A percentile compares a stretch with the other conserved stretches of the same genome.
Evolutionary conservation across 2,329 filamentous ascomycete species (phyloP).

Genomic region (Cyphellophora attinorum): DNA sequence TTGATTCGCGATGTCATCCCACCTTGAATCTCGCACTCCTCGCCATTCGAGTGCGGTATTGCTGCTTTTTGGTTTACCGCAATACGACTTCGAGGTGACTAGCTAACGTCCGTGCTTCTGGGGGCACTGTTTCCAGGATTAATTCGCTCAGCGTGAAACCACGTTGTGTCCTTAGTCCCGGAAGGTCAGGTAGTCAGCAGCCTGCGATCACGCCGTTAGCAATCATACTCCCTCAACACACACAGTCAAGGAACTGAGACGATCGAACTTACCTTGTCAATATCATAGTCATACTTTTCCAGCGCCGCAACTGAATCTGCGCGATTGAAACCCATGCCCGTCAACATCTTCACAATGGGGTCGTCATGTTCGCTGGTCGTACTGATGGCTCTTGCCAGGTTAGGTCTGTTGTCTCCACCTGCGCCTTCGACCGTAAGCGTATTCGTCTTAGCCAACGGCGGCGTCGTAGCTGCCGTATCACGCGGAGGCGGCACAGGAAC

Average conservation of each 20-base stretch:
- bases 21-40: no score
- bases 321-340: constrained; percentile 77
- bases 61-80: no score
- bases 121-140: no score
- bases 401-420: not conserved
- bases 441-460: not conserved
- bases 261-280: constrained; percentile 69
- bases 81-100: no score
- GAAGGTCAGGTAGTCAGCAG: constrained; percentile 22
- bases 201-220: no score
- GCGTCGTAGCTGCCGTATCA: constrained; percentile 10
- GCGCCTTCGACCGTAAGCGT: not conserved
- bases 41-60: no score
- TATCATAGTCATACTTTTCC: constrained; percentile 92
- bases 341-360: constrained; percentile 80
- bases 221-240: no score
- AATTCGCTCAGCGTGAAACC: not conserved
- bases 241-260: not conserved
- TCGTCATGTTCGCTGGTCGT: constrained; percentile 77
- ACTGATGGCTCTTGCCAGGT: constrained; percentile 54
- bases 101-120: no score
- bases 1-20: no score
- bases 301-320: constrained; percentile 66
- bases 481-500: constrained; percentile 4
- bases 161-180: constrained; percentile 6